These are phyloP conservation scores for Alternaria atra DNA, from an alignment of 2,329 filamentous ascomycete genomes.

Conservation along the genomic window DNA sequence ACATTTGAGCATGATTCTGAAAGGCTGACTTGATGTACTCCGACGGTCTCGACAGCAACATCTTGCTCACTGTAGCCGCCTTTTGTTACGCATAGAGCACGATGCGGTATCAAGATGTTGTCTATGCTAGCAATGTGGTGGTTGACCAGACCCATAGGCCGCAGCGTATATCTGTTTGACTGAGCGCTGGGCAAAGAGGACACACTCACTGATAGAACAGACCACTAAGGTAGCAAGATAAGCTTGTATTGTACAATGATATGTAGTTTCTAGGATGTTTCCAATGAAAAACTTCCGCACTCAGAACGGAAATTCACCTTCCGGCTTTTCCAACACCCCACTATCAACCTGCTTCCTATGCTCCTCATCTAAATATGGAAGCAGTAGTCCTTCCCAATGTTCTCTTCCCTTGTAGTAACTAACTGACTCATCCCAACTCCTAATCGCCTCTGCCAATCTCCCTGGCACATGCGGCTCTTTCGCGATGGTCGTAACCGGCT, in stretches of 20 bases:
- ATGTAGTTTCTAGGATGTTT: neutral
- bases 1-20: too few species aligned
- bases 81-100: too few species aligned
- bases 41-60: too few species aligned
- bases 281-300: neutral
- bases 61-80: too few species aligned
- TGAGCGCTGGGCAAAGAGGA: neutral
- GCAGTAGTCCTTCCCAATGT: neutral
- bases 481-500: constrained; percentile 3
- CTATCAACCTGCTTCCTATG: constrained; percentile 5
- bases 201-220: neutral
- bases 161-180: neutral
- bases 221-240: too few species aligned
- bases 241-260: neutral
- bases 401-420: constrained; percentile 7
- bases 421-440: neutral
- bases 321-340: neutral
- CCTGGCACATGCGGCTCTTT: constrained; percentile 9
- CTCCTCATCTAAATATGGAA: constrained; percentile 5
- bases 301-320: constrained; percentile 1
- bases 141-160: too few species aligned
- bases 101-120: too few species aligned
- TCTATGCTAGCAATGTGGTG: too few species aligned
- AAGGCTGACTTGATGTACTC: too few species aligned
- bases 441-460: neutral